Conservation (phyloP, 2,329 filamentous ascomycete species). For the Fusarium sp. region DNA sequence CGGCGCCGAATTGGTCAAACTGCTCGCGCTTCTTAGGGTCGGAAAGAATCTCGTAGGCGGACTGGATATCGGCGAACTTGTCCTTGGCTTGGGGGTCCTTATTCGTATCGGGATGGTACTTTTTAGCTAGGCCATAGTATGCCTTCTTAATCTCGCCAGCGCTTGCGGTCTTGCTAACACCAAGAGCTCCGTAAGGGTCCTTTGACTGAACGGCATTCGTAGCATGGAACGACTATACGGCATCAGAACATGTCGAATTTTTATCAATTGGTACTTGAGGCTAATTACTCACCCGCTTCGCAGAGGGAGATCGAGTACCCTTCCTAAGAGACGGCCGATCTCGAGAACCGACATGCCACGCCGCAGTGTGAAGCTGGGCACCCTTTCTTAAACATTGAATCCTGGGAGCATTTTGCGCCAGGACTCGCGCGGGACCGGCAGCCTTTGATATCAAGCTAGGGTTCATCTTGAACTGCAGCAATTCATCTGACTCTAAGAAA, state of each 20-base stretch:
- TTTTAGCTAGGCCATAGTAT: slow-evolving; percentile 97
- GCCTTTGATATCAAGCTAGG: slow-evolving; percentile 60
- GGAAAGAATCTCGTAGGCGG: slow-evolving; percentile 92
- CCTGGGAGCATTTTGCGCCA: slow-evolving; percentile 58
- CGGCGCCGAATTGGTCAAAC: slow-evolving; percentile 89
- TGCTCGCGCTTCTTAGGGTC: slow-evolving; percentile 93
- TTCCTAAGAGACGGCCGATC: slow-evolving; percentile 37
- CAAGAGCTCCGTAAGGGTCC: slow-evolving; percentile 89
- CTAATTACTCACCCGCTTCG: slow-evolving; percentile 47
- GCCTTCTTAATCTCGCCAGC: slow-evolving; percentile 95
- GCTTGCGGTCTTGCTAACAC: slow-evolving; percentile 84
- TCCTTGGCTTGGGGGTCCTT: slow-evolving; percentile 95
- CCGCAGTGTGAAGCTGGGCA: slow-evolving; percentile 51
- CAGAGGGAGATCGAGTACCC: slow-evolving; percentile 28
- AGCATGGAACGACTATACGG: slow-evolving; percentile 67
- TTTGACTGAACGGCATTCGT: slow-evolving; percentile 67
- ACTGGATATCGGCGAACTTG: slow-evolving; percentile 91
- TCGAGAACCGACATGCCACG: slow-evolving; percentile 35
- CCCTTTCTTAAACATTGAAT: slow-evolving; percentile 55
- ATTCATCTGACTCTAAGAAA: slow-evolving; percentile 46
- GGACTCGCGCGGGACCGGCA: slow-evolving; percentile 57
- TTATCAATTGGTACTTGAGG: slow-evolving; percentile 4
- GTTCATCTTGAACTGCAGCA: slow-evolving; percentile 56
- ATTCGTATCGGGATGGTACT: slow-evolving; percentile 97
- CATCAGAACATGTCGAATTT: slow-evolving; percentile 32